Base-by-base conservation (phyloP, 1,284 basidiomycete genomes). In the Pisolithus thermaeus region DNA sequence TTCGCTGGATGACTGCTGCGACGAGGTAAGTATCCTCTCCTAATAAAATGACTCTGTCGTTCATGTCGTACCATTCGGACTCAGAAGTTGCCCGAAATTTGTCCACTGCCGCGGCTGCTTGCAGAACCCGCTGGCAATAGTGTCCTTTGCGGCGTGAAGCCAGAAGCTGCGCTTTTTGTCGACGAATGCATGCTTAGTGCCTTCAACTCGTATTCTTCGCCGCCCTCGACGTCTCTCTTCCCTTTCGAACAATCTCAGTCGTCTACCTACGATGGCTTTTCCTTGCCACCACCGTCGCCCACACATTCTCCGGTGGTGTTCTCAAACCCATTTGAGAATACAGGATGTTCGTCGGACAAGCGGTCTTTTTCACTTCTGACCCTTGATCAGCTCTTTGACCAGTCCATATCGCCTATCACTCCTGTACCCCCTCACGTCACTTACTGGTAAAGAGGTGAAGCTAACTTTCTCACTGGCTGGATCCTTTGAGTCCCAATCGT, bases 331-430 rank as follows among this genome's bases (percentile, higher is more conserved):
- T 69, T 69, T 44, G 66, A 64, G 22, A 39, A 44, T 3, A 62
- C 51, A 23, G 22, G 38, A 22, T 22, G 39, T 3, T 41, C 32
- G 1, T 35, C 47, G 3, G 49, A 45, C 23, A 52, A 23, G 1
- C 49, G 57, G n/a, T 46, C 53, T 7, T 52, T 50, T n/a, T n/a
- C 56, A 18, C 56, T 66, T 20, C 53, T 41, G 32, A 56, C 58
- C 40, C 48, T 66, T 50, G 67, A 66, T 23, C 59, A 69, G 47
- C 43, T 68, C 9, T 69, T 66, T 22, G 66, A 58, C 14, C 64
- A 61, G 18, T 36, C 56, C 11, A 51, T 68, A 30, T 65, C 63
- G 6, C 63, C 63, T 9, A 41, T 64, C 30, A 22, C 44, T n/a
- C 32, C 30, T 7, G 9, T 35, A 2, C 32, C 44, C 12, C 30